These are phyloP conservation scores for Podospora appendiculata DNA, from an alignment of 495 filamentous ascomycete genomes.

Conservation along the genomic window DNA sequence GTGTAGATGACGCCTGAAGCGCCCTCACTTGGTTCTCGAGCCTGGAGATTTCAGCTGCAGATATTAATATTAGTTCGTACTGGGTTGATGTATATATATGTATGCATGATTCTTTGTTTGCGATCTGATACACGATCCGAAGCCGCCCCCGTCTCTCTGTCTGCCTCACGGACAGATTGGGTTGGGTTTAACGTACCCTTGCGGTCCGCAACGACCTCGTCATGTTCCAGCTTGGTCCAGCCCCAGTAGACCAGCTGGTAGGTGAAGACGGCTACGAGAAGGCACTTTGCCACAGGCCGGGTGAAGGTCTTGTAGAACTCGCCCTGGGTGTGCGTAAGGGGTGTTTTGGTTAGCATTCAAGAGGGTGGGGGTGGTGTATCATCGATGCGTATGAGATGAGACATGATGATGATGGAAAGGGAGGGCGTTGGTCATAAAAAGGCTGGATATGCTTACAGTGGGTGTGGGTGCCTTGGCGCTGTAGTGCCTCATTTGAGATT, in stretches of 20 bases:
- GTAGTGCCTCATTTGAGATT: neutral
- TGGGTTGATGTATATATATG: too few relatives aligned
- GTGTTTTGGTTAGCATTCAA: neutral
- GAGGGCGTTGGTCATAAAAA: neutral
- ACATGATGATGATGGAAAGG: neutral
- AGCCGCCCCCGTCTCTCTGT: too few relatives aligned
- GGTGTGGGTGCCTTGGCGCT: neutral
- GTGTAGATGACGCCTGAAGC: too few relatives aligned
- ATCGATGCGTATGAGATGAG: neutral
- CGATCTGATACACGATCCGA: too few relatives aligned
- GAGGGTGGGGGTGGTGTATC: neutral
- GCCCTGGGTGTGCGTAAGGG: conserved; percentile 33
- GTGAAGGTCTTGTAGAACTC: conserved; percentile 73
- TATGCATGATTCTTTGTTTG: too few relatives aligned
- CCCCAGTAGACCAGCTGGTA: conserved; percentile 81
- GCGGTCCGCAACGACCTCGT: conserved; percentile 60
- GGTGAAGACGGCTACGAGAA: conserved; percentile 77
- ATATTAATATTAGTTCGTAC: too few relatives aligned
- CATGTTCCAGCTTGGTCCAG: conserved; percentile 81
- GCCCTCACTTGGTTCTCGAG: too few relatives aligned
- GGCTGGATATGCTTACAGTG: neutral
- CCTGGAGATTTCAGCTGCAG: too few relatives aligned
- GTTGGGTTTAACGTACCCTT: conserved; percentile 30
- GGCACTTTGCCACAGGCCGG: conserved; percentile 74
- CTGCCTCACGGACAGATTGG: too few relatives aligned